A percentile compares a stretch with the other conserved stretches of the same genome.
Evolutionary conservation across 176 grass and related monocot species (phyloP).

Genomic region (Zoysia japonica): DNA sequence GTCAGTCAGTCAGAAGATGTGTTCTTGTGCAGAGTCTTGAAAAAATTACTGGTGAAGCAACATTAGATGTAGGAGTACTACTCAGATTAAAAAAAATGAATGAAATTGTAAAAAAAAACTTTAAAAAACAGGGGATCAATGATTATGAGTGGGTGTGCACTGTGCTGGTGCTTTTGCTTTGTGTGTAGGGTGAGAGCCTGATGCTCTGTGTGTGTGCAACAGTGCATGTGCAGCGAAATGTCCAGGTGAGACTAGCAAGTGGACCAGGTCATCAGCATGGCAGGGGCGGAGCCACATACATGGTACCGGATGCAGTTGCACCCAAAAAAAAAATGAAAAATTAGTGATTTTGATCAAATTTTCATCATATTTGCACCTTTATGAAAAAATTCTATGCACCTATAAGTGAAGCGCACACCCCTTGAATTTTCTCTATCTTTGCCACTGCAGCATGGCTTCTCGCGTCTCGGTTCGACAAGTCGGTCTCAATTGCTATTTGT

Average conservation of each 20-base stretch:
- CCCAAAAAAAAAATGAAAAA: too few species aligned
- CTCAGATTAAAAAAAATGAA: constrained; percentile 10
- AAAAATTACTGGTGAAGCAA: not conserved
- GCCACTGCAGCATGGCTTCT: too few species aligned
- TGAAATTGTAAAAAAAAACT: not conserved
- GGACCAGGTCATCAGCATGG: too few species aligned
- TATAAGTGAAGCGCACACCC: too few species aligned
- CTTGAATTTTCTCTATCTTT: too few species aligned
- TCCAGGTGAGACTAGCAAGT: too few species aligned
- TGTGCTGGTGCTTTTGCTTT: constrained; percentile 46
- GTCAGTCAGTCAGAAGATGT: not conserved
- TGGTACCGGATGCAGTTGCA: too few species aligned
- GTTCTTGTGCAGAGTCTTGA: not conserved
- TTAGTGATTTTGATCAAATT: too few species aligned
- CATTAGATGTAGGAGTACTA: not conserved
- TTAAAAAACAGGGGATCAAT: constrained; percentile 34
- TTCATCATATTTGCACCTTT: too few species aligned
- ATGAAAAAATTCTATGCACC: too few species aligned
- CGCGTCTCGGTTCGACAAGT: not conserved
- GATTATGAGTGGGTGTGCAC: constrained; percentile 42
- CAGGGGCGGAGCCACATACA: too few species aligned
- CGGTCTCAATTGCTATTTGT: constrained; percentile 20
- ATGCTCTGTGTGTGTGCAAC: constrained; percentile 19
- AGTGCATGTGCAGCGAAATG: too few species aligned
- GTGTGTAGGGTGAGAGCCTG: constrained; percentile 33